Conservation (phyloP, 2,329 filamentous ascomycete species). For the Xylariaceae sp. region DNA sequence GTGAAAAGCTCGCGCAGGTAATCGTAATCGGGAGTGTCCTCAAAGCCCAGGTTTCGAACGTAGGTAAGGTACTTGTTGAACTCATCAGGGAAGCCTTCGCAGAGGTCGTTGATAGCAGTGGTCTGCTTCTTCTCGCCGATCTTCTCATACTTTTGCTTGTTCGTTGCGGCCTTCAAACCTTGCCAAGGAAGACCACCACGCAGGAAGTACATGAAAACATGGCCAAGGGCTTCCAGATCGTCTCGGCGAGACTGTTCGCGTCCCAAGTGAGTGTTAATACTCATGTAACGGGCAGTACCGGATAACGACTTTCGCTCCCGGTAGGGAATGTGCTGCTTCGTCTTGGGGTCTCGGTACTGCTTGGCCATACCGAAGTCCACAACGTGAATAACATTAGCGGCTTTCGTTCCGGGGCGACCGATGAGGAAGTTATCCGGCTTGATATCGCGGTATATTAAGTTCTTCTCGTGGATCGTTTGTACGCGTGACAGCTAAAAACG, state of each 20-base stretch:
- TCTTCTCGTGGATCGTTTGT: conserved; percentile 94
- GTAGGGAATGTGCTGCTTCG: conserved; percentile 98
- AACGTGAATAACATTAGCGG: conserved; percentile 96
- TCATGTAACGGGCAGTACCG: conserved; percentile 97
- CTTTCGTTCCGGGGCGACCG: conserved; percentile 83
- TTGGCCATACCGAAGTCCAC: conserved; percentile 99
- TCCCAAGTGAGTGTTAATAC: conserved; percentile 97
- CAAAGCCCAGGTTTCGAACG: conserved; percentile 94
- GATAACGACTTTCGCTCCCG: conserved; percentile 94
- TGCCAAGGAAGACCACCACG: conserved; percentile 68
- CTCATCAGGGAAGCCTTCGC: conserved; percentile 92
- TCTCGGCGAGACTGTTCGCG: conserved; percentile 94
- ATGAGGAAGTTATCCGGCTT: conserved; percentile 99
- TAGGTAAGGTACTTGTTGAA: conserved; percentile 98
- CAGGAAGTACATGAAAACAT: conserved; percentile 71
- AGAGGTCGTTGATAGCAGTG: conserved; percentile 92
- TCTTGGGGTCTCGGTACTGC: conserved; percentile 97
- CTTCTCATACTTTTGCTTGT: conserved; percentile 99
- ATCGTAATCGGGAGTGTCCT: conserved; percentile 97
- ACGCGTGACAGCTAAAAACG: conserved; percentile 71
- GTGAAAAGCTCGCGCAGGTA: conserved; percentile 96
- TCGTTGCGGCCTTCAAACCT: conserved; percentile 66
- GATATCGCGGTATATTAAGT: conserved; percentile 97
- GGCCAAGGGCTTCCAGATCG: conserved; percentile 81
- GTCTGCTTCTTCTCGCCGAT: conserved; percentile 99